These are phyloP conservation scores for Fragilaria crotonensis DNA, from an alignment of 108 stramenopile genomes.

Conservation along the genomic window DNA sequence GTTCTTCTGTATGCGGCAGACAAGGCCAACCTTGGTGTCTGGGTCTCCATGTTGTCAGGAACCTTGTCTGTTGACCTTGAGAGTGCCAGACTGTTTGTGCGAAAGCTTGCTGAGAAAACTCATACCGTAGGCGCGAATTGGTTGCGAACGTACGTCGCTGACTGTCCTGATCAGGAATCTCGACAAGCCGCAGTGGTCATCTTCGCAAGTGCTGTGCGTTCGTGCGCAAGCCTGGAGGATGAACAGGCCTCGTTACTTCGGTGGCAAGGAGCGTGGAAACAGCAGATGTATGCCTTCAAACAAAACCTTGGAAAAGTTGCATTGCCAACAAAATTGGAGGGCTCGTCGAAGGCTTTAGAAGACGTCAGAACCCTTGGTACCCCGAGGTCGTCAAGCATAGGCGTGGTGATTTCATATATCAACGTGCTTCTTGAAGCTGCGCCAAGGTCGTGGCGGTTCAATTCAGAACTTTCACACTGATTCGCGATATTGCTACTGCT, in stretches of 20 bases:
- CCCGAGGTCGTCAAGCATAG: conserved; percentile 37
- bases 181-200: conserved; percentile 59
- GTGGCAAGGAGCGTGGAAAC: conserved; percentile 57
- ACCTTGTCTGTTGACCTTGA: conserved; percentile 32
- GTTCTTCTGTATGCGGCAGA: conserved; percentile 68
- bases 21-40: conserved; percentile 31
- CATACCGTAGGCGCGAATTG: conserved; percentile 57
- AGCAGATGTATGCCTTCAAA: conserved; percentile 17
- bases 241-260: conserved; percentile 42
- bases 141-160: conserved; percentile 66
- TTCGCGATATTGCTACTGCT: conserved; percentile 54
- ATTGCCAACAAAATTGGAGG: conserved; percentile 29
- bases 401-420: conserved; percentile 57
- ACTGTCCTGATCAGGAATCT: conserved; percentile 62
- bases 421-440: conserved; percentile 53
- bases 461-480: conserved; percentile 59
- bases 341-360: conserved; percentile 14
- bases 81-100: conserved; percentile 38
- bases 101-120: conserved; percentile 56
- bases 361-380: conserved; percentile 20
- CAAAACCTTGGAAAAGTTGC: conserved; percentile 4
- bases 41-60: conserved; percentile 50
- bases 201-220: conserved; percentile 43
- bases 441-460: conserved; percentile 51
- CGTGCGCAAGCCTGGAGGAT: conserved; percentile 27